These are phyloP conservation scores for Rhizoclosmatium globosum DNA, from an alignment of 192 early-diverging fungal genomes.

Conservation along the genomic window DNA sequence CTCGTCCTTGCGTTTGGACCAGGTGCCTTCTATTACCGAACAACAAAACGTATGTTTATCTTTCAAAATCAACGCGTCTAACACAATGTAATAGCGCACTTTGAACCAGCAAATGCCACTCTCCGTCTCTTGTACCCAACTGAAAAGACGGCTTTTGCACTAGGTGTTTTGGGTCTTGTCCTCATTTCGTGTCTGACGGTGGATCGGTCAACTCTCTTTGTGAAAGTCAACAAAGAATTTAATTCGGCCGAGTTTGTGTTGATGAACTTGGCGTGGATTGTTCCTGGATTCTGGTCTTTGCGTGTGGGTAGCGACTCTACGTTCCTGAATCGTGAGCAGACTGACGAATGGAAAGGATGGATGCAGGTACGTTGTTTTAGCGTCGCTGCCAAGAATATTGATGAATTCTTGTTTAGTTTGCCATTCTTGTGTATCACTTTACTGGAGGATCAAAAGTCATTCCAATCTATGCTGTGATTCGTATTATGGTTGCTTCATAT, in stretches of 20 bases:
- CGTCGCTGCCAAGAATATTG: background rate
- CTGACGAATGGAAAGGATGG: slow-evolving; percentile 91
- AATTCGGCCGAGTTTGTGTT: slow-evolving; percentile 53
- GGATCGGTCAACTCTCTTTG: slow-evolving; percentile 76
- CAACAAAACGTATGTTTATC: background rate
- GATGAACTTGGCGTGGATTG: slow-evolving; percentile 49
- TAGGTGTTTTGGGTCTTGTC: slow-evolving; percentile 59
- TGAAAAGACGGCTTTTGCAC: slow-evolving; percentile 48
- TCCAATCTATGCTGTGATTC: slow-evolving; percentile 75
- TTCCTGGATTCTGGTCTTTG: slow-evolving; percentile 57
- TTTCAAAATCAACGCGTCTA: background rate
- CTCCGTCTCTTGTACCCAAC: slow-evolving; percentile 46
- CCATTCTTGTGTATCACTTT: slow-evolving; percentile 69
- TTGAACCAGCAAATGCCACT: slow-evolving; percentile 25
- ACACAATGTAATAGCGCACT: slow-evolving; percentile 25
- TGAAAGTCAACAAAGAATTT: slow-evolving; percentile 71
- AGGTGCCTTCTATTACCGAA: background rate
- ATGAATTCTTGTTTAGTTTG: slow-evolving; percentile 9
- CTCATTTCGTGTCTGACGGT: slow-evolving; percentile 69
- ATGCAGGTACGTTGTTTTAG: slow-evolving; percentile 76
- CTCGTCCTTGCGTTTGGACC: slow-evolving; percentile 15
- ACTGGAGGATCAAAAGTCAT: slow-evolving; percentile 69
- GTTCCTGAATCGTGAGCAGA: slow-evolving; percentile 80
- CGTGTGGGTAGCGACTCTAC: slow-evolving; percentile 53
- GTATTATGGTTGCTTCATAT: slow-evolving; percentile 78